Percentiles rank a stretch among this genome's conserved stretches.
These are phyloP conservation scores for Paecilomyces variotii DNA, from an alignment of 2,329 filamentous ascomycete species.

Conservation along the genomic window DNA sequence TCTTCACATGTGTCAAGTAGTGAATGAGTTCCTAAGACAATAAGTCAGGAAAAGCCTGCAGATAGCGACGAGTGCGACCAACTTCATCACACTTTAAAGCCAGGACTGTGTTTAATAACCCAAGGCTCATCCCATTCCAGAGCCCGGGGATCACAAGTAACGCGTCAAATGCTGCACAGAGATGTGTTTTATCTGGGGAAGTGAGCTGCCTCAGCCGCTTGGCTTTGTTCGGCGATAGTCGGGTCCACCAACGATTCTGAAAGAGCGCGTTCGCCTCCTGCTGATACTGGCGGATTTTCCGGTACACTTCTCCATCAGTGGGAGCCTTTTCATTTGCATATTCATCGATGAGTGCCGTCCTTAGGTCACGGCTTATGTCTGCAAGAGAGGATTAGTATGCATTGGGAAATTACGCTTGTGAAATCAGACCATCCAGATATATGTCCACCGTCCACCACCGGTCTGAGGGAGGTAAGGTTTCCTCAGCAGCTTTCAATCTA, in stretches of 20 bases:
- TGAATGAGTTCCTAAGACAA: constrained; percentile 21
- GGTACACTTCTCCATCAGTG: constrained; percentile 20
- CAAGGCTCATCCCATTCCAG: constrained; percentile 22
- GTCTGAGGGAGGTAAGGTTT: constrained; percentile 13
- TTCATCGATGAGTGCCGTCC: constrained; percentile 18
- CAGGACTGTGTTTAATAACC: constrained; percentile 19
- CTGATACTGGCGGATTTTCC: constrained; percentile 21
- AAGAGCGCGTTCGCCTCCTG: constrained; percentile 2
- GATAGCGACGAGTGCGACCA: constrained; percentile 8
- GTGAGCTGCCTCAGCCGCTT: constrained; percentile 2
- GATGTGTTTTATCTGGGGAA: constrained; percentile 1
- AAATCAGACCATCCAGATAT: constrained; percentile 16
- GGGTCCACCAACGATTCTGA: constrained; percentile 9
- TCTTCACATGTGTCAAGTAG: constrained; percentile 23
- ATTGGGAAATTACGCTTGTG: no score
- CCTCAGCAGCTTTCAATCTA: constrained; percentile 13
- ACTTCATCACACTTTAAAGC: constrained; percentile 25
- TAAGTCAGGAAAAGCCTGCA: constrained; percentile 4
- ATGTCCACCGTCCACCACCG: constrained; percentile 23
- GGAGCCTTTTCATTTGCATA: constrained; percentile 20
- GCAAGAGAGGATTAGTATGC: constrained; percentile 2
- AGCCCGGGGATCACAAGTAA: constrained; percentile 24
- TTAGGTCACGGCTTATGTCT: constrained; percentile 18
- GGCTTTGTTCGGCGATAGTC: constrained; percentile 9
- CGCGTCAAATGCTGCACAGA: constrained; percentile 23